Percentiles rank a stretch among this genome's conserved stretches.
phyloP scores from a whole-genome alignment of 805 yeast species.

The Isabelozyma heimii region DNA sequence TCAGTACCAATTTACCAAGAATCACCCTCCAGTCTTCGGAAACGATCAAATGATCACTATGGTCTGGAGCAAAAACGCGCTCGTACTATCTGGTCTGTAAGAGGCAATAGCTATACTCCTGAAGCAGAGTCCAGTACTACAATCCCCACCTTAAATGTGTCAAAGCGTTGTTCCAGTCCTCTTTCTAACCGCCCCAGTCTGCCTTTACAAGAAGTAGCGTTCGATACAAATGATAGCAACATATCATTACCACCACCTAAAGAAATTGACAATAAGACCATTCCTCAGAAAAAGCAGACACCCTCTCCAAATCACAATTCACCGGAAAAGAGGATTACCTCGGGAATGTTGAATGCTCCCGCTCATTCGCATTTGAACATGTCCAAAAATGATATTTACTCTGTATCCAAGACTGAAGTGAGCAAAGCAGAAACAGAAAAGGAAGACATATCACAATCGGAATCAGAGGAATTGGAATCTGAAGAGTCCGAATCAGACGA shows the following conservation, averaged over 20 bases:
- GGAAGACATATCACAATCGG: constrained; percentile 7
- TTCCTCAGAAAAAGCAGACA: constrained; percentile 27
- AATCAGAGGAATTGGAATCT: constrained; percentile 1
- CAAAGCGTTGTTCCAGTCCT: background rate
- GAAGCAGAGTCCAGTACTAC: too few relatives aligned
- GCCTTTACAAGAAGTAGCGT: background rate
- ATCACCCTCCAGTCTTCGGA: background rate
- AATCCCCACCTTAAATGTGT: background rate
- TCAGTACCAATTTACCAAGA: background rate
- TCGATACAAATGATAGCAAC: constrained; percentile 12
- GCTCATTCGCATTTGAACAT: constrained; percentile 23
- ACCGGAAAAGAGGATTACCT: constrained; percentile 29
- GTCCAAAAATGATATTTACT: background rate
- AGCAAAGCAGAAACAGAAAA: background rate
- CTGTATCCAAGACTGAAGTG: too few relatives aligned
- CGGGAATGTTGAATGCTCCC: constrained; percentile 41
- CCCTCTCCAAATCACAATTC: constrained; percentile 3
- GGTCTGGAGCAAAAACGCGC: background rate
- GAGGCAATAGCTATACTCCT: background rate
- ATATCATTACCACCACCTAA: constrained; percentile 39
- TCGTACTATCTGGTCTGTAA: constrained; percentile 1
- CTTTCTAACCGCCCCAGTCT: background rate
- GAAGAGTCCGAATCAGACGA: background rate
- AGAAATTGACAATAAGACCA: constrained; percentile 10
- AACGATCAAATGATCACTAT: background rate